Base-by-base conservation (phyloP, 768 basidiomycete species). In the Hygrocybe punicea region DNA sequence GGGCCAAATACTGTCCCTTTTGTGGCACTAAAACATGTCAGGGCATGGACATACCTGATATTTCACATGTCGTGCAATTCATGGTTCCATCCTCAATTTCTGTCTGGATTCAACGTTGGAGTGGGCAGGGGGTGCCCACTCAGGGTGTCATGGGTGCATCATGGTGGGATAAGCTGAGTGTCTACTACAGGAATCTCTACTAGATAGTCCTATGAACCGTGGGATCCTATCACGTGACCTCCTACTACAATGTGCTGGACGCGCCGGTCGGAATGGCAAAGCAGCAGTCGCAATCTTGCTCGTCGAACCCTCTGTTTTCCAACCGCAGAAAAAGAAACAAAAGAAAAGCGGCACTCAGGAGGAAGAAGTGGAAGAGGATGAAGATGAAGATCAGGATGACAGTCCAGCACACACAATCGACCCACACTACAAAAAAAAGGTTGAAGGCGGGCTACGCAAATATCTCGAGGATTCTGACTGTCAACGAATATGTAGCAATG, bases 401-500 rank as follows among this genome's bases (percentile, higher is more conserved):
- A 51, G 55, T 19, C 29, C 29, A 29, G 29, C 29, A 33, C 8
- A 37, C 25, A 9, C 19, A 48, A 37, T 29, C 29, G 29, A 29
- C 29, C 29, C 29, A 58, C 21, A 63, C 53, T 4, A 53, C 49
- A 45, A 62, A 62, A 73, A 73, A 58, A 69, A 67, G n/a, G 67
- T 75, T 1, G 73, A 77, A 33, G 61, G 62, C 2, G 56, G 52
- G 6, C 40, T 76, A 49, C 62, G 69, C 1, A 53, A 52, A 24
- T 75, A 68, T 63, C 68, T 75, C 21, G 60, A 63, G 19, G 72
- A 1, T 59, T 68, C 2, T 63, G 67, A 10, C 44, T 74, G 0
- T 24, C 65, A 29, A 29, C 29, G 29, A 29, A 29, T 8, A 29
- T 29, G 29, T 29, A 29, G 29, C 1, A 66, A 75, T 57, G 44